These are phyloP conservation scores for Pseudocercospora vitis DNA, from an alignment of 2,329 filamentous ascomycete genomes.

Conservation along the genomic window DNA sequence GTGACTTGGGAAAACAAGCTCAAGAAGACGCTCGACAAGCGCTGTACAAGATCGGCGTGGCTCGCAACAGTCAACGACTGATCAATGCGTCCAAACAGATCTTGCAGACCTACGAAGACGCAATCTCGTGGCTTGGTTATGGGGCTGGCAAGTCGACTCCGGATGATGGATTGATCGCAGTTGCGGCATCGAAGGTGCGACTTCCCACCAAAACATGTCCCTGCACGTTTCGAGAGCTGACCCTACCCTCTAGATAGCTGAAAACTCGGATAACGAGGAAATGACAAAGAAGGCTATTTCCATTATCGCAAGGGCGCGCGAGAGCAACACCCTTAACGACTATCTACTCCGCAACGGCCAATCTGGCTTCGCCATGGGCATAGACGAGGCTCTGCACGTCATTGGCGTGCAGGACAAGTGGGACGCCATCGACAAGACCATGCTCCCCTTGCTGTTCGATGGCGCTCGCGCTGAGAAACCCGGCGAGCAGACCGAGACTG, in stretches of 20 bases:
- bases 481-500: constrained; percentile 37
- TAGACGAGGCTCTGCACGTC: constrained; percentile 54
- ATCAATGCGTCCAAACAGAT: constrained; percentile 57
- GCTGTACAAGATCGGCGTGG: constrained; percentile 60
- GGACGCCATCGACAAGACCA: constrained; percentile 27
- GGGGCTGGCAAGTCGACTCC: constrained; percentile 44
- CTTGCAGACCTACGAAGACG: constrained; percentile 63
- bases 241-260: constrained; percentile 44
- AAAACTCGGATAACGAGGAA: constrained; percentile 52
- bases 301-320: constrained; percentile 59
- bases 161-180: constrained; percentile 60
- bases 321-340: constrained; percentile 55
- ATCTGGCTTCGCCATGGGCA: constrained; percentile 55
- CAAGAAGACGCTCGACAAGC: constrained; percentile 58
- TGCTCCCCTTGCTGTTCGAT: constrained; percentile 29
- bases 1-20: constrained; percentile 53
- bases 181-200: constrained; percentile 58
- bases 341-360: constrained; percentile 56
- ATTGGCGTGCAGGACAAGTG: constrained; percentile 38
- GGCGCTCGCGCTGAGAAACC: constrained; percentile 30
- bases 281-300: constrained; percentile 57
- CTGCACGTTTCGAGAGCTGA: constrained; percentile 3
- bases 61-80: constrained; percentile 59
- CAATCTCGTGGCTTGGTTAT: constrained; percentile 61
- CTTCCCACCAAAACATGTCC: constrained; percentile 5